Conservation (phyloP, 2,329 filamentous ascomycete species). For the Neurospora sp. region DNA sequence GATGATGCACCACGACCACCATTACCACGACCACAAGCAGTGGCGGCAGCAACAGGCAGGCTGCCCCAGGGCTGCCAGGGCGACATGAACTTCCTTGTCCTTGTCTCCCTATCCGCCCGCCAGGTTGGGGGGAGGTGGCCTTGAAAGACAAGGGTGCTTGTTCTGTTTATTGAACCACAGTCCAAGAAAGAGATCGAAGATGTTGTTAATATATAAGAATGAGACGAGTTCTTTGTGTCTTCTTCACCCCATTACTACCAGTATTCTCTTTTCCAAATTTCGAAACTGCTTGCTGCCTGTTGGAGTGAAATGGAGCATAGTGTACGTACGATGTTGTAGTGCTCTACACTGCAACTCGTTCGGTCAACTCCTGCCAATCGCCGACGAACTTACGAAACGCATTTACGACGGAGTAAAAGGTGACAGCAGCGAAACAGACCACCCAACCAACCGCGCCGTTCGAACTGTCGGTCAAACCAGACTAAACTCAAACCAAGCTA, state of each 20-base stretch:
- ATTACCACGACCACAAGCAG: background rate
- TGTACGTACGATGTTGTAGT: background rate
- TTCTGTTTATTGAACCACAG: background rate
- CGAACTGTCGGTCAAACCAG: background rate
- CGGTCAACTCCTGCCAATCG: background rate
- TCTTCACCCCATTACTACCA: too few species aligned
- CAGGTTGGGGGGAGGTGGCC: background rate
- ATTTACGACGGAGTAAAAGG: background rate
- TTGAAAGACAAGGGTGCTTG: background rate
- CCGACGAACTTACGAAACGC: background rate
- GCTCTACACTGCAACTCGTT: background rate
- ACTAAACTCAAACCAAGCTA: background rate
- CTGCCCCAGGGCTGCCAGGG: background rate
- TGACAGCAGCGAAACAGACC: background rate
- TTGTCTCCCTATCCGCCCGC: background rate
- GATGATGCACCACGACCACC: background rate
- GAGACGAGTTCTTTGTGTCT: background rate
- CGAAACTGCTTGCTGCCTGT: background rate
- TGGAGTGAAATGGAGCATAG: background rate
- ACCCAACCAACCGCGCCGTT: background rate
- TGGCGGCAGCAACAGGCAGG: background rate
- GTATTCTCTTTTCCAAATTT: background rate
- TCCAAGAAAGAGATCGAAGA: background rate
- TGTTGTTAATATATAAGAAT: background rate
- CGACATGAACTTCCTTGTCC: background rate